phyloP scores from a whole-genome alignment of 345 rosid species.

The Sapria himalayana region DNA sequence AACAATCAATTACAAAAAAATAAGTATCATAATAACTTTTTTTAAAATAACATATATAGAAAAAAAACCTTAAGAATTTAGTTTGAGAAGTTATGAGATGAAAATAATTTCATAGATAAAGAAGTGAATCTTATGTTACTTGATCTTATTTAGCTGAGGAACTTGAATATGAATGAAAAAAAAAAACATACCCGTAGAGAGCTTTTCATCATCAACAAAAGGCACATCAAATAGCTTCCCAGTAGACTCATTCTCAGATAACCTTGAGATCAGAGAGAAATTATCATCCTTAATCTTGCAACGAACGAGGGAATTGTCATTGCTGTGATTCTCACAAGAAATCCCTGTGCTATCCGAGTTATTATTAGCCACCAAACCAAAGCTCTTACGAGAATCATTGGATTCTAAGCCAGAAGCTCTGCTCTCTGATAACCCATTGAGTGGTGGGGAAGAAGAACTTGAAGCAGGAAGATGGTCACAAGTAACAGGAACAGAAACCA shows the following conservation, averaged over 20 bases:
- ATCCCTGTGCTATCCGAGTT: slow-evolving; percentile 52
- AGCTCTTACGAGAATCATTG: slow-evolving; percentile 35
- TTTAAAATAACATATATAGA: background rate
- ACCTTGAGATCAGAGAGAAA: slow-evolving; percentile 19
- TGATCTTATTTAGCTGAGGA: too few relatives aligned
- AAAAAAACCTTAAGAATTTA: background rate
- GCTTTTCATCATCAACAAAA: slow-evolving; percentile 44
- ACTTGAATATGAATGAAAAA: background rate
- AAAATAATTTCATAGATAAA: too few relatives aligned
- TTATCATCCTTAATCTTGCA: slow-evolving; percentile 40
- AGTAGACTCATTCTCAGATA: slow-evolving; percentile 30
- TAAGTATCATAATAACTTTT: too few relatives aligned
- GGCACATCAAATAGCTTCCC: slow-evolving; percentile 64
- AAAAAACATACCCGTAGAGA: slow-evolving; percentile 36
- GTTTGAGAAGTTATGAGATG: background rate
- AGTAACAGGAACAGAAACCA: slow-evolving; percentile 53
- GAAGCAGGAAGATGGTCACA: slow-evolving; percentile 38
- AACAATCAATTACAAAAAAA: too few relatives aligned
- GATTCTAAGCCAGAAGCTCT: slow-evolving; percentile 32
- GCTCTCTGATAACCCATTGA: slow-evolving; percentile 24
- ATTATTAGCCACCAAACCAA: slow-evolving; percentile 13
- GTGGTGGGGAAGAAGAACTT: slow-evolving; percentile 24
- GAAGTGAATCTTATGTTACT: too few relatives aligned
- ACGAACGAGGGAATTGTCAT: slow-evolving; percentile 22
- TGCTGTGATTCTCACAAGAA: slow-evolving; percentile 38